Evolutionary conservation across 1,284 basidiomycete species (phyloP).

Genomic region (Apiotrichum akiyoshidainum): DNA sequence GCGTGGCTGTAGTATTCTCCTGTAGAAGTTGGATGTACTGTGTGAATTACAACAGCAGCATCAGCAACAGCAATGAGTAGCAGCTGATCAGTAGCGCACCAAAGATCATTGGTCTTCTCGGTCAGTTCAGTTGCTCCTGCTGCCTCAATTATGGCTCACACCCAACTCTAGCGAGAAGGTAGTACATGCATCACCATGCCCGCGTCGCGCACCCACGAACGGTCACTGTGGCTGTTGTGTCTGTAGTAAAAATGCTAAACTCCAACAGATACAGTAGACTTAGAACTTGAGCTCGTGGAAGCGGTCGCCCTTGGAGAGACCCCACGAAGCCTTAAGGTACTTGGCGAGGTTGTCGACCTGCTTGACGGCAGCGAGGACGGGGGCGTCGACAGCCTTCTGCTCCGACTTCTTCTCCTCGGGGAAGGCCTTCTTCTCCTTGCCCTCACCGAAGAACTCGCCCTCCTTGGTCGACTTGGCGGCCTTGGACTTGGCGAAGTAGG

Average conservation of each 20-base stretch:
- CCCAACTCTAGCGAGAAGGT: conserved; percentile 18
- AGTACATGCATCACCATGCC: conserved; percentile 31
- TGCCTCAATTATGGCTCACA: neutral
- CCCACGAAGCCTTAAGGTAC: conserved; percentile 91
- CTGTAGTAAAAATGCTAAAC: conserved; percentile 8
- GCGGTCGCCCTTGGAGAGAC: conserved; percentile 80
- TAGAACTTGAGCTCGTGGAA: conserved; percentile 55
- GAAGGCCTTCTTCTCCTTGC: conserved; percentile 82
- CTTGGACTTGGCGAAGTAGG: conserved; percentile 86
- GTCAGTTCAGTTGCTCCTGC: neutral
- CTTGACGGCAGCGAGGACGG: conserved; percentile 80
- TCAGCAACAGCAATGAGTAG: too few relatives aligned
- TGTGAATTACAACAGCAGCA: neutral
- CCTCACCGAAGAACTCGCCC: conserved; percentile 93
- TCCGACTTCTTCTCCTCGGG: conserved; percentile 84
- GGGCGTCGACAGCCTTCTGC: conserved; percentile 86
- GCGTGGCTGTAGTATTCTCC: conserved; percentile 68
- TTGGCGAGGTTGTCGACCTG: conserved; percentile 88
- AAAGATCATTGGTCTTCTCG: too few relatives aligned
- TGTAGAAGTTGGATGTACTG: neutral
- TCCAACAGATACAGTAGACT: conserved; percentile 12
- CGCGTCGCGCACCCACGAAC: conserved; percentile 6
- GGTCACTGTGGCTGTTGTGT: conserved; percentile 6
- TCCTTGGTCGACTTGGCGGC: conserved; percentile 75
- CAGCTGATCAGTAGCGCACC: too few relatives aligned